These are phyloP conservation scores for Ceratocystis alfenasii DNA, from an alignment of 2,329 filamentous ascomycete genomes.

Conservation along the genomic window DNA sequence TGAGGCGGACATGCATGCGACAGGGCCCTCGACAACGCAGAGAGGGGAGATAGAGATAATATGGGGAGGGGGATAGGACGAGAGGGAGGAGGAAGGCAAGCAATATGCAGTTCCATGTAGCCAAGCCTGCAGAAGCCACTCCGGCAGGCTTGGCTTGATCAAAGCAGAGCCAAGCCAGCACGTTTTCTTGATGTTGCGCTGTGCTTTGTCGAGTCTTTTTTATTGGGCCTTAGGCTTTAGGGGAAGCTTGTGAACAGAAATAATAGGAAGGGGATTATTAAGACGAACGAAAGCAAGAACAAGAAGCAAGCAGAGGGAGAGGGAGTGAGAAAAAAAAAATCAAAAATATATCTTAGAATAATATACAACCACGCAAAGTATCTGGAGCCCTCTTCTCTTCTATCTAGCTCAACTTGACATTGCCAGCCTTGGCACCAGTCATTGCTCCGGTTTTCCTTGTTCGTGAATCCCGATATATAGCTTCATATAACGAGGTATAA, in stretches of 20 bases:
- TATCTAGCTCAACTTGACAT: neutral
- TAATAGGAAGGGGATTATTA: neutral
- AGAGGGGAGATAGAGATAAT: neutral
- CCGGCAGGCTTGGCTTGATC: slow-evolving; percentile 2
- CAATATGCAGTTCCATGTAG: slow-evolving; percentile 8
- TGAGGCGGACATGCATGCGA: too few relatives aligned
- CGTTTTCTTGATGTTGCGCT: neutral
- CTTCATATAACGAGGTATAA: neutral
- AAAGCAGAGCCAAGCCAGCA: neutral
- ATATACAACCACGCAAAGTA: too few relatives aligned
- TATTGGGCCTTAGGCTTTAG: too few relatives aligned
- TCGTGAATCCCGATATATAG: neutral
- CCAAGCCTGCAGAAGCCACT: slow-evolving; percentile 6
- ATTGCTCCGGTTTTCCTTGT: neutral
- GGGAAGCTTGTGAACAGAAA: neutral
- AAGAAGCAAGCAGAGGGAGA: neutral
- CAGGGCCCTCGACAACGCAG: neutral
- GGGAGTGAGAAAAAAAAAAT: neutral
- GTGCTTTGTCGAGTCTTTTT: neutral
- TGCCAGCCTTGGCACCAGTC: neutral
- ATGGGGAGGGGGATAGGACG: too few relatives aligned
- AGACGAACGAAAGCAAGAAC: neutral
- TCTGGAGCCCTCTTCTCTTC: neutral
- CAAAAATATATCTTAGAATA: neutral
- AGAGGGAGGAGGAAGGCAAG: neutral